Base-by-base conservation (phyloP, 768 basidiomycete species). In the Tulasnella sp. region DNA sequence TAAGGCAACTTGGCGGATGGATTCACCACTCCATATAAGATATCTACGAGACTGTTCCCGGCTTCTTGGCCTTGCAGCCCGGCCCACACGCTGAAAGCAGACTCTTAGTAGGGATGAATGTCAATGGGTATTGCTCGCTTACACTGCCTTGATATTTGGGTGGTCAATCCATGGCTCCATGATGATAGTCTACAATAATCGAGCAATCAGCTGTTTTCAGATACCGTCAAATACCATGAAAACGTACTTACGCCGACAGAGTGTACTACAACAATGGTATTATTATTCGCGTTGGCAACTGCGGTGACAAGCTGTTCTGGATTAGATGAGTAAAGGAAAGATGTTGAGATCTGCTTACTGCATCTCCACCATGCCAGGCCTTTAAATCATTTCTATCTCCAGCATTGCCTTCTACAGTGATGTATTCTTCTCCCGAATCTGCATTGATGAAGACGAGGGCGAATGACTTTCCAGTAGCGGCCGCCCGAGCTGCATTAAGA, bases 181-280 rank as follows among this genome's bases (percentile, higher is more conserved):
- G 27, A 68, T 67, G 2, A 84, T 73, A 0, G 82, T 79, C 53
- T 54, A 22, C 7, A 22, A n/a, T 31, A 37, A 12, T 10, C 29
- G 16, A 29, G 5, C 16, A 32, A 8, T 25, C 29, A 16, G 27
- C 24, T 29, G 19, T 29, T 20, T 20, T 40, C 6, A 20, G 33
- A 50, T 54, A n/a, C 27, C 27, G 29, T 53, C n/a, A 33, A 37
- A 19, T 20, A 53, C n/a, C 53, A 20, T 37, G 25, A 5, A 12
- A 28, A n/a, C 27, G 3, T n/a, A 47, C 41, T 39, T 8, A 49
- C 32, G 3, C 88, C 88, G 28, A 87, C 82, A 6, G 77, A 77
- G 64, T 89, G 80, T 4, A 83, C 67, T 13, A 92, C 75, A 22
- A 88, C 90, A 47, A 91, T 73, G 4, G 83, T 87, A 62, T 87